Evolutionary conservation across 2,329 filamentous ascomycete species (phyloP).

Genomic region (Microsporum ferrugineum): DNA sequence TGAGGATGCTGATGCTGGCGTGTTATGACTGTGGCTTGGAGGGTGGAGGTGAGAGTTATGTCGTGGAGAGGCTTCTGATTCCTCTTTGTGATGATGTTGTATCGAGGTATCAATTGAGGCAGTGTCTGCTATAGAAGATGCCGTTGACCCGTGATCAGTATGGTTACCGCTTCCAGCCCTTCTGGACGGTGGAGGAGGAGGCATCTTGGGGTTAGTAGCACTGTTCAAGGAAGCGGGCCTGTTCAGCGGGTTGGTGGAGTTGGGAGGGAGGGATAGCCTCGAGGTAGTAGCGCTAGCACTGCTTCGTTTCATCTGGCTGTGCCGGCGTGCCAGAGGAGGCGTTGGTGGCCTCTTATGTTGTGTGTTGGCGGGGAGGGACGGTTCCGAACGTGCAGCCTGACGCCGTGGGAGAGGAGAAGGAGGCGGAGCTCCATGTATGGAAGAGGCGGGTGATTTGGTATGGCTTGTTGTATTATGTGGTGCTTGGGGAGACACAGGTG

Average conservation of each 20-base stretch:
- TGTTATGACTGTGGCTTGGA: not conserved
- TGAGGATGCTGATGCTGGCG: not conserved
- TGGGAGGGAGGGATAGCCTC: conserved; percentile 31
- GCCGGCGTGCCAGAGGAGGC: conserved; percentile 39
- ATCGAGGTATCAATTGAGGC: not conserved
- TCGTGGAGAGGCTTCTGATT: conserved; percentile 7
- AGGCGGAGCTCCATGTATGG: conserved; percentile 1
- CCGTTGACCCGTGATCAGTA: not conserved
- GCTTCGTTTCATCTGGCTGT: conserved; percentile 34
- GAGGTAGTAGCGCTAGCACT: conserved; percentile 23
- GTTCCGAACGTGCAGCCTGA: conserved; percentile 4
- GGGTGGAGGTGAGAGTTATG: conserved; percentile 16
- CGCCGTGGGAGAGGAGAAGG: not conserved
- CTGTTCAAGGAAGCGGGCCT: conserved; percentile 23
- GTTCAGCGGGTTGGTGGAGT: conserved; percentile 34
- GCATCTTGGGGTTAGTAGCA: conserved; percentile 28
- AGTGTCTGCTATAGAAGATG: not conserved
- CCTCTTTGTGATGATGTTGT: conserved; percentile 3
- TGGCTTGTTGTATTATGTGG: conserved; percentile 17
- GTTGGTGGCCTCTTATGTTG: conserved; percentile 36
- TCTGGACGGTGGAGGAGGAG: conserved; percentile 47
- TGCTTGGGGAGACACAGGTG: conserved; percentile 3
- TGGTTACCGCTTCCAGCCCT: conserved; percentile 19
- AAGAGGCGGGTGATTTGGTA: conserved; percentile 8
- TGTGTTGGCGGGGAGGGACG: conserved; percentile 7